These are phyloP conservation scores for Dysphania ambrosioides DNA, from an alignment of 148 eudicot species.

Conservation along the genomic window DNA sequence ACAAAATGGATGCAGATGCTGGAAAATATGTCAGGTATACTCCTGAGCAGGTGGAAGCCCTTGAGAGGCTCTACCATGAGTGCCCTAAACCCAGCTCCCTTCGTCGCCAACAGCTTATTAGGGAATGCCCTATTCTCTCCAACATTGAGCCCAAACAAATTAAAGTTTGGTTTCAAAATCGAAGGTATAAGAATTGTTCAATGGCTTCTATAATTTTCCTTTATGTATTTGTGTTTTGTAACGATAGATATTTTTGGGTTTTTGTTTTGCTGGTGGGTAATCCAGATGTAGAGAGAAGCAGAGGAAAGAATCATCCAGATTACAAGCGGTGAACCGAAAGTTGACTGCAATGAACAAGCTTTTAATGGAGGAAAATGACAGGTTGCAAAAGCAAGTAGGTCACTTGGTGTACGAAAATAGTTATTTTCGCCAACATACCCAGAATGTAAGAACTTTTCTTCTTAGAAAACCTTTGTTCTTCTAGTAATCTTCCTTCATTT, in stretches of 20 bases:
- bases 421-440: slow-evolving; percentile 44
- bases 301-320: slow-evolving; percentile 40
- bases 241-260: not conserved
- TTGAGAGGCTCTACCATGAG: slow-evolving; percentile 82
- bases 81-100: slow-evolving; percentile 93
- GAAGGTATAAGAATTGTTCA: slow-evolving; percentile 44
- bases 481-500: not conserved
- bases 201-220: not conserved
- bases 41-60: slow-evolving; percentile 93
- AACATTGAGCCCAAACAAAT: slow-evolving; percentile 86
- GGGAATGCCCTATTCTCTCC: slow-evolving; percentile 86
- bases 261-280: not conserved
- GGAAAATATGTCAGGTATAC: slow-evolving; percentile 89
- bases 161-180: slow-evolving; percentile 94
- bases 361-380: slow-evolving; percentile 52
- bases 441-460: slow-evolving; percentile 33
- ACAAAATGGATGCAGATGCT: slow-evolving; percentile 47
- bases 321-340: slow-evolving; percentile 41
- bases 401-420: slow-evolving; percentile 47
- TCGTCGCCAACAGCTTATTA: slow-evolving; percentile 80
- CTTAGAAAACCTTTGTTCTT: not conserved
- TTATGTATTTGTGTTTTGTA: not conserved
- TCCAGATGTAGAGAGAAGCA: slow-evolving; percentile 50
- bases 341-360: slow-evolving; percentile 46
- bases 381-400: slow-evolving; percentile 50